Conservation (phyloP, 2,329 filamentous ascomycete species). For the Dothideomycetes sp. region DNA sequence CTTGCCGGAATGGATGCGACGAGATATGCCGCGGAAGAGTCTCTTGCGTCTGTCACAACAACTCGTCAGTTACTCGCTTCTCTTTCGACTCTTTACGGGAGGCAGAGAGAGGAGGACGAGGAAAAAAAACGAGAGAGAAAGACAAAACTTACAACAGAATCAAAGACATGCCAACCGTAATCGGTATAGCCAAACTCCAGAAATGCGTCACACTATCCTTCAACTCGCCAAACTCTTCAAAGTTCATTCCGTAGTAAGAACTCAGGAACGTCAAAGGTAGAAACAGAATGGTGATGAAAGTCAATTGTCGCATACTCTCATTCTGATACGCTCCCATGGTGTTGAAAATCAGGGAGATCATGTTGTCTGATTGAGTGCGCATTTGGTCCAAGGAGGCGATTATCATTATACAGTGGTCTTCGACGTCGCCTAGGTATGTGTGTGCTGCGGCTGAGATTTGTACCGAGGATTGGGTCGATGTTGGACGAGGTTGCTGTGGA, state of each 20-base stretch:
- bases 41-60: constrained; percentile 1
- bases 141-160: constrained; percentile 4
- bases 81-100: neutral
- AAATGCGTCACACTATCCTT: constrained; percentile 16
- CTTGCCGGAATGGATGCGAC: too few species aligned
- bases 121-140: too few species aligned
- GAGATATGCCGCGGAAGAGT: constrained; percentile 2
- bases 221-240: constrained; percentile 31
- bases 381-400: constrained; percentile 71
- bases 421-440: constrained; percentile 80
- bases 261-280: constrained; percentile 82
- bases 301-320: constrained; percentile 83
- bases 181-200: constrained; percentile 4
- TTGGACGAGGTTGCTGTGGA: neutral
- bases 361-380: constrained; percentile 60
- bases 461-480: constrained; percentile 42
- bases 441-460: constrained; percentile 71
- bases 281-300: constrained; percentile 80
- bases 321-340: constrained; percentile 83
- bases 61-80: neutral
- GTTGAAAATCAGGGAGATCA: constrained; percentile 91
- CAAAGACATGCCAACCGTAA: constrained; percentile 4
- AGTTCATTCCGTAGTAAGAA: constrained; percentile 56
- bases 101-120: neutral
- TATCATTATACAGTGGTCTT: constrained; percentile 80